Base-by-base conservation (phyloP, 2,329 filamentous ascomycete genomes). In the Pezicula radicicola region DNA sequence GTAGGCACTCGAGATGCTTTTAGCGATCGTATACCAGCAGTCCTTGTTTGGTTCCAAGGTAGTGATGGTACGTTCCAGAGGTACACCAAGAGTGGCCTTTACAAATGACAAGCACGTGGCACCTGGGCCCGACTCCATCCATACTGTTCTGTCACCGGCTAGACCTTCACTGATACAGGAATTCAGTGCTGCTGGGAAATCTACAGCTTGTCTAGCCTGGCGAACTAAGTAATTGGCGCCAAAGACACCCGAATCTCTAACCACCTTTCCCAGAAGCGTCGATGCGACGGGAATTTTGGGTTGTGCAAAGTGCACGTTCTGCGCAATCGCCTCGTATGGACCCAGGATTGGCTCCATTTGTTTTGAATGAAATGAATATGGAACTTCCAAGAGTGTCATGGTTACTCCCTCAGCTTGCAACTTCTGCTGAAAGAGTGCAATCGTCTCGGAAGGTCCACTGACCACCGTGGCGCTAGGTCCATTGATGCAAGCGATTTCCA, bases 381-480 rank as follows among this genome's bases (percentile, higher is more conserved):
- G 80, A 25, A 86, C 78, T 53, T 83, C 78, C n/a, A 87, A 71
- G 61, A 77, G 78, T 16, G 75, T 81, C 49, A 76, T 76, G 66
- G 21, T 42, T n/a, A 51, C 18, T 6, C 37, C 28, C n/a, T 27
- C 59, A 47, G 15, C 9, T 19, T 36, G 16, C 12, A 48, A 33
- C 16, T 18, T 25, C 18, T 18, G 51, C 7, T 78, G 75, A 12
- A 83, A 72, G 4, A 71, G 72, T 39, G 77, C 73, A 30, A 86
- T 77, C 19, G 80, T 72, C 30, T 78, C 75, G 42, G 73, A 72
- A 19, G 76, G 76, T 15, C 79, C 69, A 54, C 80, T 81, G 13
- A 93, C 74, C 3, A 93, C 89, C 8, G 85, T 91, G 65, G 89
- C 87, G 46, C 82, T 75, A 0, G 84, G 84, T 0, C 85, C 83